Evolutionary conservation across 371 early-diverging fungal species (phyloP).

Genomic region (Parasitella parasitica): DNA sequence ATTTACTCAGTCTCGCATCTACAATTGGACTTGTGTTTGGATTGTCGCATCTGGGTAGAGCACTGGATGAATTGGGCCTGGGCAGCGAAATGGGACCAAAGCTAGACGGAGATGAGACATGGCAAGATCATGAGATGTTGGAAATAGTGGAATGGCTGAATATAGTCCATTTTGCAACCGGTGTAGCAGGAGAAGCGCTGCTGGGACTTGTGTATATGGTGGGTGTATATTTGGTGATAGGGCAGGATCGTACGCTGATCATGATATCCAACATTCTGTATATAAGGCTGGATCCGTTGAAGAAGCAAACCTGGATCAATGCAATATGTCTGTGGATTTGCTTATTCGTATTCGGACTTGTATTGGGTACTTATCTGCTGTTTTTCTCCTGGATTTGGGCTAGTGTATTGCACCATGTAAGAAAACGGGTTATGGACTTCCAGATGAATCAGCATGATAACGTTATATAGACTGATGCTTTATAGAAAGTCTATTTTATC

Average conservation of each 20-base stretch:
- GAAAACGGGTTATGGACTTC: conserved; percentile 21
- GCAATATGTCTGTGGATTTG: conserved; percentile 2
- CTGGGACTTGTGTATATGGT: conserved; percentile 39
- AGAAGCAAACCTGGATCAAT: conserved; percentile 13
- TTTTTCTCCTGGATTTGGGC: conserved; percentile 52
- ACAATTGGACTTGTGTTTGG: conserved; percentile 37
- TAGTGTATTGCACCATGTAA: conserved; percentile 29
- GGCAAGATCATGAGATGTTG: conserved; percentile 46
- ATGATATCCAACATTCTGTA: conserved; percentile 34
- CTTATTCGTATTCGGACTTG: conserved; percentile 24
- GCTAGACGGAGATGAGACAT: conserved; percentile 45
- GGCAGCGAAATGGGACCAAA: conserved; percentile 40
- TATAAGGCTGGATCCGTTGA: conserved; percentile 19
- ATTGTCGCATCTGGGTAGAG: conserved; percentile 31
- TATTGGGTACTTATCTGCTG: conserved; percentile 35
- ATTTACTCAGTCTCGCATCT: conserved; percentile 32
- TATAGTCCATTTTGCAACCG: conserved; percentile 42
- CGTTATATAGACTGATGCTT: background rate
- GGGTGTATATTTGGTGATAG: conserved; percentile 37
- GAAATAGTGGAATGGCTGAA: conserved; percentile 40
- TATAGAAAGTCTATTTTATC: background rate
- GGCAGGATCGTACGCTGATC: conserved; percentile 27
- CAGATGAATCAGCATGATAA: background rate
- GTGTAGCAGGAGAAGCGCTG: conserved; percentile 38
- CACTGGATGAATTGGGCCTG: conserved; percentile 33